Evolutionary conservation across 805 yeast species (phyloP).

Genomic region (Starmerella vitae): DNA sequence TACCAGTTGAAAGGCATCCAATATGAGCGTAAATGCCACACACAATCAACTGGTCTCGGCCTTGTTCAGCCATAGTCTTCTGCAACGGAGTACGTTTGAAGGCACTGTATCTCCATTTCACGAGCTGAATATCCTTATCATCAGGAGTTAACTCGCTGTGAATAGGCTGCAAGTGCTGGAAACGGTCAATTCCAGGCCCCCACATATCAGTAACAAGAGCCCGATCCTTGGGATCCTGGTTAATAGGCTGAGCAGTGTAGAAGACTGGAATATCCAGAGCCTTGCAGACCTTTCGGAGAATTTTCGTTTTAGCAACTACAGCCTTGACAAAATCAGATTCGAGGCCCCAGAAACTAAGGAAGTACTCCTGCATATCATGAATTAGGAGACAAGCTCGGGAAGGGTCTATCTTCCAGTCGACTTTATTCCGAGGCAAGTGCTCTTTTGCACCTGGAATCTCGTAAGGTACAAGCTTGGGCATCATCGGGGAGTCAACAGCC

Average conservation of each 20-base stretch:
- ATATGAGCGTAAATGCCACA: conserved; percentile 16
- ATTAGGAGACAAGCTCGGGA: conserved; percentile 12
- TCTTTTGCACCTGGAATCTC: not conserved
- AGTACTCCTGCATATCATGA: conserved; percentile 17
- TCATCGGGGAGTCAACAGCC: too few species aligned
- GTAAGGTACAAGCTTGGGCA: conserved; percentile 11
- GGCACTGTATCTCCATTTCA: conserved; percentile 14
- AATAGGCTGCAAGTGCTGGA: conserved; percentile 6
- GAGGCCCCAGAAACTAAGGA: conserved; percentile 13
- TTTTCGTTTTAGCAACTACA: conserved; percentile 5
- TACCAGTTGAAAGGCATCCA: conserved; percentile 15
- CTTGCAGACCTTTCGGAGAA: conserved; percentile 4
- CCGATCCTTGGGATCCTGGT: conserved; percentile 12
- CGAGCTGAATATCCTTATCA: conserved; percentile 7
- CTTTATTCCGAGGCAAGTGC: conserved; percentile 10
- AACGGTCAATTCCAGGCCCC: conserved; percentile 12
- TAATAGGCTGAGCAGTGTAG: conserved; percentile 15
- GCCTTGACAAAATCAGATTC: conserved; percentile 6
- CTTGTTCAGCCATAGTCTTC: conserved; percentile 1
- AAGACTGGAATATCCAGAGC: conserved; percentile 13
- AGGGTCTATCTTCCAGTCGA: conserved; percentile 11
- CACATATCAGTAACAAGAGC: conserved; percentile 13
- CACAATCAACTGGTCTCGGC: conserved; percentile 13
- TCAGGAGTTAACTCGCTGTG: conserved; percentile 7
- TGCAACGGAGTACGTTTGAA: conserved; percentile 8